Conservation (phyloP, 768 basidiomycete genomes). For the Pholiota molesta region DNA sequence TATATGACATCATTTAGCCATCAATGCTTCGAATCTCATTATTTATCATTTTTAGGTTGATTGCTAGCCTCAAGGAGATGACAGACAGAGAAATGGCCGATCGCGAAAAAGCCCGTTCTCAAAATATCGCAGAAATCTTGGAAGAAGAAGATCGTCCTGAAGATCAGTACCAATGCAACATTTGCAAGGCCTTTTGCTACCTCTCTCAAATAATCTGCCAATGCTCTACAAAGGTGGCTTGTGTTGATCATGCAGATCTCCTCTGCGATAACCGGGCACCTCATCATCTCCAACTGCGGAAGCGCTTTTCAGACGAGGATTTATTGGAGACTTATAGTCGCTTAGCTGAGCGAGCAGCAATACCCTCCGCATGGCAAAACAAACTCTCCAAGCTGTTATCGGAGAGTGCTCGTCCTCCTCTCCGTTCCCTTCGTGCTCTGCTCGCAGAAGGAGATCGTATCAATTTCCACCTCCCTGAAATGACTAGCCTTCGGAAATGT, state of each 20-base stretch:
- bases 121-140: conserved; percentile 66
- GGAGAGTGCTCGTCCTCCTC: conserved; percentile 70
- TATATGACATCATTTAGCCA: background rate
- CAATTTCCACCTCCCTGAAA: conserved; percentile 71
- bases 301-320: conserved; percentile 81
- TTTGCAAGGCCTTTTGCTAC: conserved; percentile 95
- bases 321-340: conserved; percentile 67
- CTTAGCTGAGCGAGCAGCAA: conserved; percentile 69
- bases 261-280: conserved; percentile 62
- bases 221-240: conserved; percentile 79
- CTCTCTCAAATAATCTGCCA: conserved; percentile 88
- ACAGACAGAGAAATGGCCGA: conserved; percentile 76
- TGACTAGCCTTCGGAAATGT: conserved; percentile 73
- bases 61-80: conserved; percentile 87
- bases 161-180: conserved; percentile 92
- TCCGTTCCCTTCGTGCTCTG: conserved; percentile 80
- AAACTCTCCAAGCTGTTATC: conserved; percentile 69
- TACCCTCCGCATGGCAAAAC: conserved; percentile 75
- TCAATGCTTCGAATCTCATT: background rate
- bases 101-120: conserved; percentile 62
- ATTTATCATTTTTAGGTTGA: conserved; percentile 58
- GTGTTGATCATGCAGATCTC: conserved; percentile 80
- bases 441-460: conserved; percentile 90
- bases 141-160: conserved; percentile 84
- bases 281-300: conserved; percentile 64